Conservation (phyloP, 139 green algal genomes). For the Trebouxia sp. region DNA sequence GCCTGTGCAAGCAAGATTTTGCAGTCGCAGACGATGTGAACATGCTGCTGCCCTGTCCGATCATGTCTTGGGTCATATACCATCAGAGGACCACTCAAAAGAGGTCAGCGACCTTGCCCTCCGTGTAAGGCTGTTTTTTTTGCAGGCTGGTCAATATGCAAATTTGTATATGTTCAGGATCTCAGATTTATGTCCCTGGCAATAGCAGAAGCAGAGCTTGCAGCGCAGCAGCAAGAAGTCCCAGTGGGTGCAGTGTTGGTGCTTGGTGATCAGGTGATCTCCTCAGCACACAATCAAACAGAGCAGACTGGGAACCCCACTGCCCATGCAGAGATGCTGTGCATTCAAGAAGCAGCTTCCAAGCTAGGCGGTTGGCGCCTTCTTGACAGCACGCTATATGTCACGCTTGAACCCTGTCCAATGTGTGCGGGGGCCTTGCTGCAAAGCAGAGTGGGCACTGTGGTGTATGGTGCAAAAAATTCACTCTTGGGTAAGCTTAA, state of each 20-base stretch:
- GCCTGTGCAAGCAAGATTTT: too few species aligned
- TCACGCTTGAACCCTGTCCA: conserved; percentile 92
- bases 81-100: too few species aligned
- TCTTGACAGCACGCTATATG: conserved; percentile 81
- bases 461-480: conserved; percentile 91
- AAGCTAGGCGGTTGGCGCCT: conserved; percentile 67
- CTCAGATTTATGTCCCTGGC: conserved; percentile 43
- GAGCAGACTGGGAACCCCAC: conserved; percentile 64
- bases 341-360: conserved; percentile 48
- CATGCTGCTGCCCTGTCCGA: too few species aligned
- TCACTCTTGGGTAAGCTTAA: conserved; percentile 70
- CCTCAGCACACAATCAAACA: conserved; percentile 62
- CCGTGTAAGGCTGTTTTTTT: too few species aligned
- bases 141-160: too few species aligned
- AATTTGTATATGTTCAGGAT: conserved; percentile 1
- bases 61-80: too few species aligned
- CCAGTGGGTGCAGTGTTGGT: conserved; percentile 86
- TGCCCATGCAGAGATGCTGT: conserved; percentile 87
- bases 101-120: too few species aligned
- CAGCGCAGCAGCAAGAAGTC: conserved; percentile 61
- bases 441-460: conserved; percentile 67
- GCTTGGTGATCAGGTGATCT: conserved; percentile 43
- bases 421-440: conserved; percentile 96
- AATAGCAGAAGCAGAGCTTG: conserved; percentile 35
- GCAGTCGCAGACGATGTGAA: too few species aligned